Base-by-base conservation (phyloP, 768 basidiomycete species). In the Boletus barrowsii region DNA sequence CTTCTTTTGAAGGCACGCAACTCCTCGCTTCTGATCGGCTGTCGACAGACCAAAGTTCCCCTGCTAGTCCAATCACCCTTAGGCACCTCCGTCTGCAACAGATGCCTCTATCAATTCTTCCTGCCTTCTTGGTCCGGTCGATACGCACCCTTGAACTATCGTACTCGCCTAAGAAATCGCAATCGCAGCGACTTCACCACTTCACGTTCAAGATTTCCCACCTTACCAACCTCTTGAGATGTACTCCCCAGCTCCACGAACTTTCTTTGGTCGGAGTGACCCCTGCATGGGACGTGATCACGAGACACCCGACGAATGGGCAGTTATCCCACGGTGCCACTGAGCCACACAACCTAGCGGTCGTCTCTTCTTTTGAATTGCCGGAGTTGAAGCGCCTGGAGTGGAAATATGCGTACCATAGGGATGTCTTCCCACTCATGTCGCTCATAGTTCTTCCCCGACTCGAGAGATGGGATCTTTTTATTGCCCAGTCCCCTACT, bases 371-470 rank as follows among this genome's bases (percentile, higher is more conserved):
- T 29, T 57, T 76, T 47, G 66, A 65, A 47, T 71, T 83, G 33
- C 63, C 60, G 5, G 68, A 72, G 51, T 62, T 83, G 52, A 77
- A 70, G 48, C 65, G 58, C n/a, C 61, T 83, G 42, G 75, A 78
- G 32, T 82, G 80, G 79, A 77, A 72, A 42, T 77, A 72, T 54
- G 77, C 78, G 17, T 74, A 68, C 47, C 63, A 73, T 43, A 66
- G 62, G 36, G 79, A 78, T 46, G 60, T 81, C 42, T 72, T 75
- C 48, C 66, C 72, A 30, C 69, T 83, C 42, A 62, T 82, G 55
- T 73, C 75, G 20, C 71, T 79, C 57, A 53, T 80, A 50, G 54
- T 61, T 40, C 55, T 70, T 13, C 79, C 79, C 10, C 63, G 53
- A 32, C 71, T 82, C 51, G 73, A 77, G 50, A 73, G 66, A 47